phyloP scores from a whole-genome alignment of 176 grass and related monocot species.

The Themeda triandra region DNA sequence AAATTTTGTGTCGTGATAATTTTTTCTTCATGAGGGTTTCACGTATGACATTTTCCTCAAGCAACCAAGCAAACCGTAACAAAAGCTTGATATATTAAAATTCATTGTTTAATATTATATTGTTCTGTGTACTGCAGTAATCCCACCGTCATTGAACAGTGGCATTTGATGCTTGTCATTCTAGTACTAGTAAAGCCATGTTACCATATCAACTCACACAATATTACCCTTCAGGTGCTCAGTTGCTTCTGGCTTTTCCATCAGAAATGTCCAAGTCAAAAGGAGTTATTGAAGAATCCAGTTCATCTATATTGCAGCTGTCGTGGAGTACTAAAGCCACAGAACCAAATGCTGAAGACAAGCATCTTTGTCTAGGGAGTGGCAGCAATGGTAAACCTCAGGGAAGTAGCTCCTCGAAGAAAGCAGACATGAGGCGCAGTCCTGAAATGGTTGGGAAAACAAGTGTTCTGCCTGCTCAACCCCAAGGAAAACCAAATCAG shows the following conservation, averaged over 20 bases:
- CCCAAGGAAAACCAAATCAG: not conserved
- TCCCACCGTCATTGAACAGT: not conserved
- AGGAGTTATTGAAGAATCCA: constrained; percentile 15
- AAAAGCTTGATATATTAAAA: not conserved
- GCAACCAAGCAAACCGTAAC: not conserved
- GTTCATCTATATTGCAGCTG: constrained; percentile 31
- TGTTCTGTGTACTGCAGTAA: not conserved
- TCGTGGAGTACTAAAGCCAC: not conserved
- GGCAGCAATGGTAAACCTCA: not conserved
- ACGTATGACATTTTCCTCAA: not conserved
- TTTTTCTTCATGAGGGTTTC: not conserved
- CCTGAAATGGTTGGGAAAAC: constrained; percentile 22
- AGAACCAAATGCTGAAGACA: constrained; percentile 18
- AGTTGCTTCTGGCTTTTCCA: constrained; percentile 1
- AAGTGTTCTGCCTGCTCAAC: not conserved
- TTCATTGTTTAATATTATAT: constrained; percentile 10
- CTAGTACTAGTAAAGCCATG: not conserved
- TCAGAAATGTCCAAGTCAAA: constrained; percentile 19
- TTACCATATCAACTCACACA: constrained; percentile 24
- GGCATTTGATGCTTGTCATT: not conserved
- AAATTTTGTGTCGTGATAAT: not conserved
- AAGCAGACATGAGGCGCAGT: not conserved
- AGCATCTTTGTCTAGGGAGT: constrained; percentile 17
- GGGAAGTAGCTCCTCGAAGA: constrained; percentile 16
- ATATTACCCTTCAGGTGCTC: constrained; percentile 27